Evolutionary conservation across 768 basidiomycete genomes (phyloP).

Genomic region (Amanita muscaria): DNA sequence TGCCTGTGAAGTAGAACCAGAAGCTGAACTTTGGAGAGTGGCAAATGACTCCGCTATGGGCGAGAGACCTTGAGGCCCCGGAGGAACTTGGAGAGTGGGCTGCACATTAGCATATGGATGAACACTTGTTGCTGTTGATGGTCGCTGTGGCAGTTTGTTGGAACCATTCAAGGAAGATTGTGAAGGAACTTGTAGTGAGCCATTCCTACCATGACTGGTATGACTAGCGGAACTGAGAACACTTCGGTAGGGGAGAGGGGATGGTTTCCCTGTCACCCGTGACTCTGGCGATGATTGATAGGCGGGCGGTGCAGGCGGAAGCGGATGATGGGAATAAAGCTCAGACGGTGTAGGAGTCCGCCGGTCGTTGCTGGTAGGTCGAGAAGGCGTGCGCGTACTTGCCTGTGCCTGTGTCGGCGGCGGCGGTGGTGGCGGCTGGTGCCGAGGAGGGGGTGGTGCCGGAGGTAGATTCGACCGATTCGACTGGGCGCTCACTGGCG

Average conservation of each 20-base stretch:
- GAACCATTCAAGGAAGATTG: conserved; percentile 27
- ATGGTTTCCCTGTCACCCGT: conserved; percentile 26
- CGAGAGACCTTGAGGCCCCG: conserved; percentile 40
- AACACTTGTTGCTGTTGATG: conserved; percentile 31
- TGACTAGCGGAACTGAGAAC: conserved; percentile 11
- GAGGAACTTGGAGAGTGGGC: conserved; percentile 29
- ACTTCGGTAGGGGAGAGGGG: conserved; percentile 27
- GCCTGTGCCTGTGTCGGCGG: conserved; percentile 39
- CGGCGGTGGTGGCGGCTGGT: conserved; percentile 51
- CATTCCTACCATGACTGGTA: conserved; percentile 39
- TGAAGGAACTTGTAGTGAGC: conserved; percentile 40
- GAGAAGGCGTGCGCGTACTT: conserved; percentile 31
- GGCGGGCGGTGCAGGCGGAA: conserved; percentile 29
- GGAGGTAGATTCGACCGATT: conserved; percentile 49
- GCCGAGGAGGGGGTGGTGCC: conserved; percentile 60
- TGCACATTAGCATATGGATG: conserved; percentile 60
- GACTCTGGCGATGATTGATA: conserved; percentile 2
- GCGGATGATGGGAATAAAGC: conserved; percentile 32
- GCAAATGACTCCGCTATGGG: conserved; percentile 65
- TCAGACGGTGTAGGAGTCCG: conserved; percentile 56
- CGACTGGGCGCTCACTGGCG: conserved; percentile 22
- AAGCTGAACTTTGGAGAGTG: conserved; percentile 21
- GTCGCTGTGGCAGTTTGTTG: conserved; percentile 37
- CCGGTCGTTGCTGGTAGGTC: conserved; percentile 23
- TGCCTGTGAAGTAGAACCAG: conserved; percentile 42